Evolutionary conservation across 768 basidiomycete genomes (phyloP).

Genomic region (Russula sp.): DNA sequence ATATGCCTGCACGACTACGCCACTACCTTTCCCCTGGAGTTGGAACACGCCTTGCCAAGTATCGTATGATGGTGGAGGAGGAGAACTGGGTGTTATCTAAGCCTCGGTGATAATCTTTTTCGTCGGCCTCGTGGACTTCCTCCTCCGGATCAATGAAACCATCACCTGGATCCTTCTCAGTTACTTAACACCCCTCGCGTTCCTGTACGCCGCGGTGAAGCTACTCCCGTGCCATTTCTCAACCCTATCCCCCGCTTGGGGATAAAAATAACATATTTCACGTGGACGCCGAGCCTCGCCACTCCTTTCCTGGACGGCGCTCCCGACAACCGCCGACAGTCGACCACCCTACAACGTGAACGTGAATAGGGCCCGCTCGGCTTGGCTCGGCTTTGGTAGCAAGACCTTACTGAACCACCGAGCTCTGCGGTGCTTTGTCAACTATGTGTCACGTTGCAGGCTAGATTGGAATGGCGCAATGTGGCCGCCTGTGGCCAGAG

Average conservation of each 20-base stretch:
- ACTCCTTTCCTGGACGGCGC: not conserved
- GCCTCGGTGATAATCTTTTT: not conserved
- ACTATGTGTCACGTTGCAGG: not conserved
- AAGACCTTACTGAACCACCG: not conserved
- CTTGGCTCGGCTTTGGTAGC: not conserved
- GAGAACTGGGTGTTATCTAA: not conserved
- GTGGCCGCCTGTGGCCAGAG: not conserved
- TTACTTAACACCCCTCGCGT: not conserved
- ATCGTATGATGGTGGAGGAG: not conserved
- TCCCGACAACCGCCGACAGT: not conserved
- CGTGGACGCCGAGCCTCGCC: not conserved
- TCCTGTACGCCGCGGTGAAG: not conserved
- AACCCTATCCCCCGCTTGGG: not conserved
- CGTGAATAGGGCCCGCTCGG: not conserved
- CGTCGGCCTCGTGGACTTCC: conserved; percentile 10
- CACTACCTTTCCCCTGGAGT: no score
- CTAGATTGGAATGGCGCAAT: not conserved
- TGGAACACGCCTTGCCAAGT: not conserved
- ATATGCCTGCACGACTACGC: not conserved
- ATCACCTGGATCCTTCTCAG: not conserved
- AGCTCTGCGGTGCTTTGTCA: not conserved
- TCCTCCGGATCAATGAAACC: conserved; percentile 4
- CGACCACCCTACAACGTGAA: not conserved
- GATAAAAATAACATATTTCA: no score
- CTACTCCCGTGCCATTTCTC: not conserved